Evolutionary conservation across 345 rosid genomes (phyloP).

Genomic region (Arabis alpina): DNA sequence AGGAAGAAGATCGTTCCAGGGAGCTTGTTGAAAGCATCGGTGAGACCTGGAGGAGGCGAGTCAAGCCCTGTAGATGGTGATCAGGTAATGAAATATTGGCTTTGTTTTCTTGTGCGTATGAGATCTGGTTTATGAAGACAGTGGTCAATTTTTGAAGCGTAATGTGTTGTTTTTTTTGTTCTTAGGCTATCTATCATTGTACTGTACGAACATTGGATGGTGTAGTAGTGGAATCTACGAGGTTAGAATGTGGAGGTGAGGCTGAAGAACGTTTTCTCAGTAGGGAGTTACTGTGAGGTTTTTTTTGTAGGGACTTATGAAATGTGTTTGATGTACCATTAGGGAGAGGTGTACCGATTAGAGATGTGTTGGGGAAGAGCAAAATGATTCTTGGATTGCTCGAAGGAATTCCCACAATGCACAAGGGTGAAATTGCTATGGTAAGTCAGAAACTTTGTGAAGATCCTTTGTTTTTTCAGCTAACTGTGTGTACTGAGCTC

Average conservation of each 20-base stretch:
- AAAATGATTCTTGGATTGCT: conserved; percentile 85
- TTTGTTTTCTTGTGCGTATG: background rate
- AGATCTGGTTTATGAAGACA: conserved; percentile 1
- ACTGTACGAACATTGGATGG: conserved; percentile 87
- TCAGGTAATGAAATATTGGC: conserved; percentile 60
- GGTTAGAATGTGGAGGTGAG: conserved; percentile 82
- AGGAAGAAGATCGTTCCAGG: conserved; percentile 86
- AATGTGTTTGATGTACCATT: conserved; percentile 30
- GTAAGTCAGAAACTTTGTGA: conserved; percentile 40
- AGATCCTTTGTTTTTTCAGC: background rate
- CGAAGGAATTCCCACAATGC: conserved; percentile 92
- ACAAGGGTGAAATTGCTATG: conserved; percentile 95
- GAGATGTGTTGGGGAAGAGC: conserved; percentile 89
- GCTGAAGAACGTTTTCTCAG: background rate
- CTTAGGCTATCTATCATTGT: conserved; percentile 81
- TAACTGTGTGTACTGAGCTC: conserved; percentile 4
- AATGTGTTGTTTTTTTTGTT: conserved; percentile 4
- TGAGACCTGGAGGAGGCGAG: conserved; percentile 92
- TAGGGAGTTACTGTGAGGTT: background rate
- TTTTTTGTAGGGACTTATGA: conserved; percentile 11
- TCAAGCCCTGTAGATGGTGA: conserved; percentile 83
- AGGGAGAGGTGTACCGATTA: conserved; percentile 80
- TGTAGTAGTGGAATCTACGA: conserved; percentile 76
- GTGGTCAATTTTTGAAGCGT: conserved; percentile 1
- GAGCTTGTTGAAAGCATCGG: conserved; percentile 86